Percentiles rank a stretch among this genome's conserved stretches.
Conservation (phyloP, 176 grass and related monocot species). For the Chrysopogon serrulatus region DNA sequence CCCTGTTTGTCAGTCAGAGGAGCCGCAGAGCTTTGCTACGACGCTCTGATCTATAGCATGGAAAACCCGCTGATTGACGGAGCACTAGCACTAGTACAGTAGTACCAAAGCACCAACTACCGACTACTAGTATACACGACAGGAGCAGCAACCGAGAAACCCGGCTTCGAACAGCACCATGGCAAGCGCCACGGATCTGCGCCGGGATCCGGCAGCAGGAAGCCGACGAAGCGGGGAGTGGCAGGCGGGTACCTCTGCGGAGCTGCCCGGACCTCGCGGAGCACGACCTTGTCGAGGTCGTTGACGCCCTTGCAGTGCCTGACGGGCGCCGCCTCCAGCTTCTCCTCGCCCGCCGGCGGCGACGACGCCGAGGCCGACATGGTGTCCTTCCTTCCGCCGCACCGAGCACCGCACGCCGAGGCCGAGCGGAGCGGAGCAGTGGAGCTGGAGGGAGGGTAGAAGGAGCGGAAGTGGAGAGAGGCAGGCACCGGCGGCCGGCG, state of each 20-base stretch:
- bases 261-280: conserved; percentile 55
- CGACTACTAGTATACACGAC: not conserved
- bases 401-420: conserved; percentile 1
- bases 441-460: not conserved
- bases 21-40: not conserved
- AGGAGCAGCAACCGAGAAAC: not conserved
- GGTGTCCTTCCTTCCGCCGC: not conserved
- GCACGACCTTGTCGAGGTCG: conserved; percentile 76
- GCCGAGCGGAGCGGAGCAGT: not conserved
- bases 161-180: not conserved
- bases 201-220: not conserved
- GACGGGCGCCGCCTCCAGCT: conserved; percentile 14
- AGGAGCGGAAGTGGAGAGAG: not conserved
- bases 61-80: not conserved
- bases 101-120: not conserved
- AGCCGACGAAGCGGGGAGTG: not conserved
- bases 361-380: conserved; percentile 38
- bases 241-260: conserved; percentile 41
- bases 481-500: too few relatives aligned
- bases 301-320: conserved; percentile 57
- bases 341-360: not conserved
- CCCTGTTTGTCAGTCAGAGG: not conserved
- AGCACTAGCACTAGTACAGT: not conserved
- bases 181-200: conserved; percentile 23
- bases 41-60: not conserved